Conservation (phyloP, 2,329 filamentous ascomycete species). For the Pseudogymnoascus sp. region DNA sequence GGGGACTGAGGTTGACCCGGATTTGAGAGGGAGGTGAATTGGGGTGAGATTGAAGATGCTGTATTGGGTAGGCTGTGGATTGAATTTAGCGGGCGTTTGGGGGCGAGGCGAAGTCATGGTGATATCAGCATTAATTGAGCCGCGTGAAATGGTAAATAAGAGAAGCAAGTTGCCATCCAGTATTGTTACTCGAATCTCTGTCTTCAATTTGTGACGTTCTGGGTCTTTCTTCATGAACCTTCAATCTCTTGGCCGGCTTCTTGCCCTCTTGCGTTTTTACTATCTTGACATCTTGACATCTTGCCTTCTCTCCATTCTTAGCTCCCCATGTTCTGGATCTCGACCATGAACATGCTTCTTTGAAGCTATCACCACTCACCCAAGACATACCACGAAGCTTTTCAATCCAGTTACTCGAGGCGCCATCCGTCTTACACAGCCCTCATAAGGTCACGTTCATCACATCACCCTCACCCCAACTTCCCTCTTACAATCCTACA, state of each 20-base stretch:
- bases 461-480: neutral
- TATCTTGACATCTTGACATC: neutral
- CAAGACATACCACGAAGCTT: neutral
- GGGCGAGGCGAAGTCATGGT: neutral
- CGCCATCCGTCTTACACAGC: too few species aligned
- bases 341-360: neutral
- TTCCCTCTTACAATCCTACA: neutral
- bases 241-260: neutral
- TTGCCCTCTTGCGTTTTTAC: neutral
- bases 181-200: neutral
- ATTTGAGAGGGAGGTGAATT: neutral
- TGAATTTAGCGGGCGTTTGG: constrained; percentile 1
- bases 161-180: neutral
- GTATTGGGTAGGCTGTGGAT: neutral
- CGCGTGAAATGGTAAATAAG: neutral
- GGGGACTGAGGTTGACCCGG: constrained; percentile 70
- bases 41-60: neutral
- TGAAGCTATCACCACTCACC: neutral
- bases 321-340: neutral
- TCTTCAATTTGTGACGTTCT: neutral
- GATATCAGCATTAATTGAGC: neutral
- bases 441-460: neutral
- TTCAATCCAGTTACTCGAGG: neutral
- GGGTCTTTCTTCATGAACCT: neutral
- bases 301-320: neutral